Percentiles rank a stretch among this genome's conserved stretches.
Conservation (phyloP, 2,329 filamentous ascomycete species). For the Exophiala mesophila region DNA sequence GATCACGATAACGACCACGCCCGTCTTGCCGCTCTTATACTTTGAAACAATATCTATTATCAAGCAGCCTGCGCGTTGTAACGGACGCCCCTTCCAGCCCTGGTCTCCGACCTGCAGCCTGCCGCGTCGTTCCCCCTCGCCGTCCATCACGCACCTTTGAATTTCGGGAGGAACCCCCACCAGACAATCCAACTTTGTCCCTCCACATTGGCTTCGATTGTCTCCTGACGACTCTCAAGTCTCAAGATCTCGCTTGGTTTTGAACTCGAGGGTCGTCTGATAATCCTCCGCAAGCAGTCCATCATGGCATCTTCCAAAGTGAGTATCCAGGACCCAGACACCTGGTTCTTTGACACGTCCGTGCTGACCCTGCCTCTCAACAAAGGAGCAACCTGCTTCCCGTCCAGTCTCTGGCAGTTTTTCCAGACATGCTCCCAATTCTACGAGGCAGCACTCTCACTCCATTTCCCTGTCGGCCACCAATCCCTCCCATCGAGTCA, state of each 20-base stretch:
- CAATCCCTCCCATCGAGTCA: conserved; percentile 78
- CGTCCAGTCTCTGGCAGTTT: conserved; percentile 27
- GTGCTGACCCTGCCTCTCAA: conserved; percentile 23
- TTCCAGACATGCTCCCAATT: conserved; percentile 23
- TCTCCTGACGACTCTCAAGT: conserved; percentile 25
- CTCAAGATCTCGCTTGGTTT: conserved; percentile 20
- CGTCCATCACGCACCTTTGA: conserved; percentile 7
- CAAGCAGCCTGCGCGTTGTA: too few species aligned
- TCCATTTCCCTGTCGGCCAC: conserved; percentile 72
- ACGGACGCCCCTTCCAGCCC: background rate
- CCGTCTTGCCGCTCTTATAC: too few species aligned
- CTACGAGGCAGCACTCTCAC: conserved; percentile 59
- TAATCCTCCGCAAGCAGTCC: conserved; percentile 1
- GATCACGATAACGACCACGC: background rate
- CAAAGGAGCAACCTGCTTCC: conserved; percentile 25
- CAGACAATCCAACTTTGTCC: conserved; percentile 12
- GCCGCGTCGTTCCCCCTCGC: conserved; percentile 6
- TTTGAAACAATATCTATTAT: too few species aligned
- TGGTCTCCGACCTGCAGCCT: conserved; percentile 2
- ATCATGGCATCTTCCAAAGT: conserved; percentile 24
- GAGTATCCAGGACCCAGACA: conserved; percentile 4
- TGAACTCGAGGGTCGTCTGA: conserved; percentile 25
- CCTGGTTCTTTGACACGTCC: conserved; percentile 13
- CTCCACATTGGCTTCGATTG: conserved; percentile 9
- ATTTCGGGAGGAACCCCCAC: conserved; percentile 11